A percentile compares a stretch with the other conserved stretches of the same genome.
phyloP scores from a whole-genome alignment of 1,284 basidiomycete species.

The Vanrija sp. region DNA sequence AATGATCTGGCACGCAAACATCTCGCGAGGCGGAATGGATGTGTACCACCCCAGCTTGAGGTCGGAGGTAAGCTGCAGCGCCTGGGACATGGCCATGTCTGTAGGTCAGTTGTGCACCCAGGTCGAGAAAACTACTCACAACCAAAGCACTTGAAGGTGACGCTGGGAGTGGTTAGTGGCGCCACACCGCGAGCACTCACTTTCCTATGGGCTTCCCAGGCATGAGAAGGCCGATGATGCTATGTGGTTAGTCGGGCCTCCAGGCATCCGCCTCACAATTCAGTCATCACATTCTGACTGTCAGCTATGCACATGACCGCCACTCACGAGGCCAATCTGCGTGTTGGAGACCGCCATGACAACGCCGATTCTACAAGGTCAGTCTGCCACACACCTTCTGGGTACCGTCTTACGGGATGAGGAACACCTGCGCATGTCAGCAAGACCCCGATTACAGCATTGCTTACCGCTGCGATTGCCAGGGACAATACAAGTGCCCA shows the following conservation, averaged over 20 bases:
- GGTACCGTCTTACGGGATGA: conserved; percentile 35
- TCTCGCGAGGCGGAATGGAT: conserved; percentile 47
- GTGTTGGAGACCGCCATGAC: conserved; percentile 54
- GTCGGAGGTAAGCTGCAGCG: conserved; percentile 49
- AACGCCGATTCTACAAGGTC: conserved; percentile 47
- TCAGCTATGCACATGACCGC: background rate
- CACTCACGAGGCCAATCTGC: conserved; percentile 47
- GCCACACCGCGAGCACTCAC: conserved; percentile 25
- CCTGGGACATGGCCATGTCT: conserved; percentile 52
- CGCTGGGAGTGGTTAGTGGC: conserved; percentile 25
- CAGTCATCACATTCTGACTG: conserved; percentile 50
- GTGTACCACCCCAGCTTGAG: conserved; percentile 52
- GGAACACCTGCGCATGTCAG: conserved; percentile 33
- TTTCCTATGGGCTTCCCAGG: conserved; percentile 54
- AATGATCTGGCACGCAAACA: conserved; percentile 53
- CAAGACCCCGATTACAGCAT: background rate
- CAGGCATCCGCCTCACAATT: conserved; percentile 39
- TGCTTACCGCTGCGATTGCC: conserved; percentile 46
- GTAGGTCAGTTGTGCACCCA: conserved; percentile 7
- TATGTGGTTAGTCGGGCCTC: conserved; percentile 5
- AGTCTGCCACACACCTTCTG: conserved; percentile 21
- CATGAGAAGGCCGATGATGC: conserved; percentile 52
- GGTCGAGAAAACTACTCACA: conserved; percentile 25
- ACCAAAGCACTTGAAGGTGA: conserved; percentile 49
- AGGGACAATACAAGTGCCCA: conserved; percentile 53